Percentiles rank a stretch among this genome's conserved stretches.
phyloP scores from a whole-genome alignment of 1,139 yeast genomes.

The Kodamaea plutei region DNA sequence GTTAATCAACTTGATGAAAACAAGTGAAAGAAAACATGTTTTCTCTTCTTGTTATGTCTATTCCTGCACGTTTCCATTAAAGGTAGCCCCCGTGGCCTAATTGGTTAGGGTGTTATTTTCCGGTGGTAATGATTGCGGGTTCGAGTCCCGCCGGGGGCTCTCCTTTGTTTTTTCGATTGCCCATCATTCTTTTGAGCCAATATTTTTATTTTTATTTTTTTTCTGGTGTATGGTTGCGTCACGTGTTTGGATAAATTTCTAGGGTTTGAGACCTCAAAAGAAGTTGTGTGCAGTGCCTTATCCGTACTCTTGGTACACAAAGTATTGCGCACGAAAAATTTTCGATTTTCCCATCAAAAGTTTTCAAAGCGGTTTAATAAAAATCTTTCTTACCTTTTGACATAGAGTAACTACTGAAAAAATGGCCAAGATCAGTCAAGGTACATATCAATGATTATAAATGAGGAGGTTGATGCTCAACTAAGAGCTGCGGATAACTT shows the following conservation, averaged over 20 bases:
- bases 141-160: constrained; percentile 57
- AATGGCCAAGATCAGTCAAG: constrained; percentile 66
- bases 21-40: no score
- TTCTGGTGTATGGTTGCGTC: no score
- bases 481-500: no score
- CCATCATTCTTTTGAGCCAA: neutral
- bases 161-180: neutral
- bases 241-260: constrained; percentile 2
- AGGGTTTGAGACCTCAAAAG: constrained; percentile 6
- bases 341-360: constrained; percentile 9
- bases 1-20: no score
- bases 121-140: constrained; percentile 57
- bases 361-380: constrained; percentile 6
- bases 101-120: constrained; percentile 54
- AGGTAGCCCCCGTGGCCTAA: constrained; percentile 50
- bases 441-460: constrained; percentile 28
- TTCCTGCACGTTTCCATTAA: no score
- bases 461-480: neutral
- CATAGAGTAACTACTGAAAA: constrained; percentile 19
- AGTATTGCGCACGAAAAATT: constrained; percentile 9
- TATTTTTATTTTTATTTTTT: no score
- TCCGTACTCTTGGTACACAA: neutral
- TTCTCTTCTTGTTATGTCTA: no score
- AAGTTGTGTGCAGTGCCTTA: constrained; percentile 5
- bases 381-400: constrained; percentile 11